Percentiles rank a stretch among this genome's conserved stretches.
phyloP scores from a whole-genome alignment of 257 asterid genomes.

The Lantana camara region DNA sequence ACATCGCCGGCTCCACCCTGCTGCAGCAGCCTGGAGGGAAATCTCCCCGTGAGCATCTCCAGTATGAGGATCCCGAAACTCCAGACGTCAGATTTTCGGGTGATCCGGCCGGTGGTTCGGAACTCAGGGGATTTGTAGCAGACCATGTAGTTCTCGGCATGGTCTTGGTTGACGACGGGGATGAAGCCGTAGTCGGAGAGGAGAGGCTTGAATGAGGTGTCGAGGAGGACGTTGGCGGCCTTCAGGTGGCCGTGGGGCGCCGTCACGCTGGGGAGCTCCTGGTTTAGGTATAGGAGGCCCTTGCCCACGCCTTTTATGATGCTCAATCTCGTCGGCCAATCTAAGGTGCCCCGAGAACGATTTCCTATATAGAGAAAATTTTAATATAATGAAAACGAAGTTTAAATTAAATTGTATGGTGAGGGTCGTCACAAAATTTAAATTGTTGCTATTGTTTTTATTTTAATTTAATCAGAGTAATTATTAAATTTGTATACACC shows the following conservation, averaged over 20 bases:
- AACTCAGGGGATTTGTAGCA: constrained; percentile 86
- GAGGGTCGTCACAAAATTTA: neutral
- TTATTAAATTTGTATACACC: too few relatives aligned
- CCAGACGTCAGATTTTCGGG: constrained; percentile 87
- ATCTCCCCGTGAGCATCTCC: constrained; percentile 68
- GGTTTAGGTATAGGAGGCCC: constrained; percentile 74
- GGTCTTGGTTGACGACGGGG: constrained; percentile 78
- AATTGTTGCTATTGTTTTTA: too few relatives aligned
- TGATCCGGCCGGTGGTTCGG: constrained; percentile 46
- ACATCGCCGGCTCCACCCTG: constrained; percentile 45
- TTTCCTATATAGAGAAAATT: constrained; percentile 40
- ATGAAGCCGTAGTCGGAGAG: constrained; percentile 78
- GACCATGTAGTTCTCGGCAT: constrained; percentile 60
- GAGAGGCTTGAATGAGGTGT: constrained; percentile 49
- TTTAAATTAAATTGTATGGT: too few relatives aligned
- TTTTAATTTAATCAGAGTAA: too few relatives aligned
- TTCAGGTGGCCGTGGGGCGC: constrained; percentile 93
- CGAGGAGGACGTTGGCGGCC: constrained; percentile 84
- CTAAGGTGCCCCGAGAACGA: constrained; percentile 49
- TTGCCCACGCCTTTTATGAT: constrained; percentile 74
- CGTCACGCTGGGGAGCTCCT: constrained; percentile 76
- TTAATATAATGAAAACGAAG: too few relatives aligned
- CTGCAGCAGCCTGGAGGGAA: constrained; percentile 53
- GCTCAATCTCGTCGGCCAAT: constrained; percentile 77
- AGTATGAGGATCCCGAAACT: constrained; percentile 78